Evolutionary conservation across 2,329 filamentous ascomycete species (phyloP).

Genomic region (Ophiostoma piceae): DNA sequence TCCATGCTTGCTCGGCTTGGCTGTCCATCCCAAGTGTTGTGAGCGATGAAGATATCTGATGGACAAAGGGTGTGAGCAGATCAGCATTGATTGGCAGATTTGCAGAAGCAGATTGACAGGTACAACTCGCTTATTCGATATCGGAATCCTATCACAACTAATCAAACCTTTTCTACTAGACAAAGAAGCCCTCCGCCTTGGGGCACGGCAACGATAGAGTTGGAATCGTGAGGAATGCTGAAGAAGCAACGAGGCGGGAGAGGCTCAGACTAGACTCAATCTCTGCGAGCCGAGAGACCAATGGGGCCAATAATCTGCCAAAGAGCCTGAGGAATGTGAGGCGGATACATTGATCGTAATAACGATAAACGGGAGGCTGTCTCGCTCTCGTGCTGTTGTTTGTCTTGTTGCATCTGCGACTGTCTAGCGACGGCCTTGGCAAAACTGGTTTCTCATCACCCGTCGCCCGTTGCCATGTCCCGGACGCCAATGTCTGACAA

Average conservation of each 20-base stretch:
- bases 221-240: background rate
- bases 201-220: background rate
- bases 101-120: background rate
- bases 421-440: background rate
- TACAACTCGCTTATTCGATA: background rate
- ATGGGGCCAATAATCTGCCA: background rate
- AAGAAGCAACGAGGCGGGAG: conserved; percentile 6
- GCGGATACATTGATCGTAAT: background rate
- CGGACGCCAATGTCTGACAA: background rate
- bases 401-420: background rate
- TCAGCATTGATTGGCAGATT: background rate
- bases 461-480: conserved; percentile 1
- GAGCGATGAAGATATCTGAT: background rate
- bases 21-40: background rate
- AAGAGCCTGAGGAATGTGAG: background rate
- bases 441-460: conserved; percentile 4
- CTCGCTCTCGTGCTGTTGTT: background rate
- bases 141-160: background rate
- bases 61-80: background rate
- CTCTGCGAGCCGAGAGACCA: background rate
- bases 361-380: background rate
- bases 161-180: background rate
- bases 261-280: background rate
- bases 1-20: background rate
- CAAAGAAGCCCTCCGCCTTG: background rate